Conservation (phyloP, 345 rosid species). For the Citropsis articulata region DNA sequence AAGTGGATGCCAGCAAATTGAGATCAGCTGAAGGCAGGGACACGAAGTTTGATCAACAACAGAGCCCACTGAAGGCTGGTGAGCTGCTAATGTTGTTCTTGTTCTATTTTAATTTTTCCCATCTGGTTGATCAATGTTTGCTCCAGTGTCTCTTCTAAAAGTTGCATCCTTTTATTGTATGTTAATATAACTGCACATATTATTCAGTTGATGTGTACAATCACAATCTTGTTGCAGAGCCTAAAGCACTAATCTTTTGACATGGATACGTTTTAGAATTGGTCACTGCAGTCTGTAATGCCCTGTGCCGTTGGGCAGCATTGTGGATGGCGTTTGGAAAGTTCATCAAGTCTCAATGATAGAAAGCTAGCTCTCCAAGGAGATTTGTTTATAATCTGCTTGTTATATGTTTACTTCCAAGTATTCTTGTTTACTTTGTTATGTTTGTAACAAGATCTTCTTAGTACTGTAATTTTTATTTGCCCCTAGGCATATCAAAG, state of each 20-base stretch:
- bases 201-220: neutral
- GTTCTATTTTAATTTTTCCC: neutral
- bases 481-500: too few species aligned
- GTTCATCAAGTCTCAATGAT: neutral
- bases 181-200: neutral
- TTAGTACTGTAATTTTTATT: too few species aligned
- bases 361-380: neutral
- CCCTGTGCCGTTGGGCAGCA: neutral
- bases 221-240: conserved; percentile 27
- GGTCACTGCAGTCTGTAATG: neutral
- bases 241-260: conserved; percentile 25
- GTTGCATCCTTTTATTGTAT: neutral
- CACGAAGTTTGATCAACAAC: conserved; percentile 22
- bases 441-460: too few species aligned
- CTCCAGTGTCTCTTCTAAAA: neutral
- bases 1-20: conserved; percentile 32
- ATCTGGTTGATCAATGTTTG: neutral
- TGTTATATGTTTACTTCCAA: neutral
- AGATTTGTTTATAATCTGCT: neutral
- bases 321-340: neutral
- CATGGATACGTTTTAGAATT: neutral
- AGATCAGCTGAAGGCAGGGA: conserved; percentile 20
- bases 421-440: too few species aligned
- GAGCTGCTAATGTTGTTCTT: conserved; percentile 11
- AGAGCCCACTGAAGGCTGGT: conserved; percentile 35